Evolutionary conservation across 306 rosid species (phyloP).

Genomic region (Lotus japonicus): DNA sequence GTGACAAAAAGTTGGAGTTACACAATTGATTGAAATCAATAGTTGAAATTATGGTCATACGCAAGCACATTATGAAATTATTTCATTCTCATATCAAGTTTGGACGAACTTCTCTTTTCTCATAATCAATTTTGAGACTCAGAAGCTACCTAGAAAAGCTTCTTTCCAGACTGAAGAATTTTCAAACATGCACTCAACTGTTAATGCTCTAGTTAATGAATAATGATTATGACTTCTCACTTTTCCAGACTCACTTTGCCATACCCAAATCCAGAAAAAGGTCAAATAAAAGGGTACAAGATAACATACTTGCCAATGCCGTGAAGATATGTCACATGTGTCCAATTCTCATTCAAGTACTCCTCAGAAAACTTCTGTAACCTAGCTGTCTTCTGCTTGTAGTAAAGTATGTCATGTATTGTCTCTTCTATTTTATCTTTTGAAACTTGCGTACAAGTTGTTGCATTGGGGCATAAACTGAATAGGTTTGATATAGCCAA

Average conservation of each 20-base stretch:
- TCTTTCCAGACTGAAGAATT: too few relatives aligned
- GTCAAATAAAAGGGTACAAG: not conserved
- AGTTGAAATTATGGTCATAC: too few relatives aligned
- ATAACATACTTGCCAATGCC: conserved; percentile 69
- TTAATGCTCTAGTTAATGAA: too few relatives aligned
- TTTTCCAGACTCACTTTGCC: not conserved
- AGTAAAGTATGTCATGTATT: conserved; percentile 48
- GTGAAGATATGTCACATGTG: conserved; percentile 60
- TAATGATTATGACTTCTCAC: not conserved
- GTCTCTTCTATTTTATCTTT: conserved; percentile 32
- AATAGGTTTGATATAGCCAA: conserved; percentile 35
- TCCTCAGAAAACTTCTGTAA: conserved; percentile 50
- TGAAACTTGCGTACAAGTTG: conserved; percentile 41
- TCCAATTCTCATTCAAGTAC: conserved; percentile 59
- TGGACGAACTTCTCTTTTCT: too few relatives aligned
- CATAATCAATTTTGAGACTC: too few relatives aligned
- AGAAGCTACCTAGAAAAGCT: too few relatives aligned
- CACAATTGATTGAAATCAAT: too few relatives aligned
- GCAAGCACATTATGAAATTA: not conserved
- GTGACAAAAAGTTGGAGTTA: too few relatives aligned
- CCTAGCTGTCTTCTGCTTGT: conserved; percentile 40
- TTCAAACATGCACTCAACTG: not conserved
- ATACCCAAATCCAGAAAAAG: not conserved
- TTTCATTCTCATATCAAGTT: not conserved
- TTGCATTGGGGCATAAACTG: conserved; percentile 59